A percentile compares a stretch with the other conserved stretches of the same genome.
Conservation (phyloP, 441 rosid genomes). For the Sinapis alba region DNA sequence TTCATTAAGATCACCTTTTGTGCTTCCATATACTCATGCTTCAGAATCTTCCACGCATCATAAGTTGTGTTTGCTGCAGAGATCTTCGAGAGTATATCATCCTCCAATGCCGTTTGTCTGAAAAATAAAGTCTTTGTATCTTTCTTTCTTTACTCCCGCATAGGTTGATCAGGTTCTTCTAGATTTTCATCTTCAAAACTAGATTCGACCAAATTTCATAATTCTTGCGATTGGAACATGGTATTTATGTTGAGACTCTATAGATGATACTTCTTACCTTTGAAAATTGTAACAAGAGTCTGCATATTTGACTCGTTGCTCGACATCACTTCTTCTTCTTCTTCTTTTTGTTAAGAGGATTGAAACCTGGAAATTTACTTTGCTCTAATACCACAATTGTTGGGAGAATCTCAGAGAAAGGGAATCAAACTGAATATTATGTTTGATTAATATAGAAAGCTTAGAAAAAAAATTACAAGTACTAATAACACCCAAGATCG, state of each 20-base stretch:
- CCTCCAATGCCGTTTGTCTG: background rate
- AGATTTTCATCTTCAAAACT: background rate
- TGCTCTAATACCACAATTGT: no score
- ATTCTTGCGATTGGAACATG: background rate
- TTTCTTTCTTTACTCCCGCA: background rate
- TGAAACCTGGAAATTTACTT: no score
- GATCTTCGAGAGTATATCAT: background rate
- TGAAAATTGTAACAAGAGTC: background rate
- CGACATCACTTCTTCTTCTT: no score
- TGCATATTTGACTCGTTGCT: background rate
- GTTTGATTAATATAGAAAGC: no score
- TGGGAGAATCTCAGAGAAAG: no score
- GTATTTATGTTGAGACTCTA: background rate
- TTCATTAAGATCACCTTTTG: constrained; percentile 1
- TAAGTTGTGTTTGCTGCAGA: background rate
- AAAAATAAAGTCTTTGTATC: background rate
- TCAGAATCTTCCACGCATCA: constrained; percentile 2
- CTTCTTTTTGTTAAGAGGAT: no score
- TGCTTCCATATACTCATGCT: background rate
- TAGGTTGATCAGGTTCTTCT: background rate
- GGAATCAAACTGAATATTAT: no score
- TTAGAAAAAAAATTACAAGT: no score
- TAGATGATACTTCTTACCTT: background rate
- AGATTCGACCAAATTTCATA: background rate
- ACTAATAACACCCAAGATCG: no score